These are phyloP conservation scores for Hirschfeldia incana DNA, from an alignment of 345 rosid species.

Conservation along the genomic window DNA sequence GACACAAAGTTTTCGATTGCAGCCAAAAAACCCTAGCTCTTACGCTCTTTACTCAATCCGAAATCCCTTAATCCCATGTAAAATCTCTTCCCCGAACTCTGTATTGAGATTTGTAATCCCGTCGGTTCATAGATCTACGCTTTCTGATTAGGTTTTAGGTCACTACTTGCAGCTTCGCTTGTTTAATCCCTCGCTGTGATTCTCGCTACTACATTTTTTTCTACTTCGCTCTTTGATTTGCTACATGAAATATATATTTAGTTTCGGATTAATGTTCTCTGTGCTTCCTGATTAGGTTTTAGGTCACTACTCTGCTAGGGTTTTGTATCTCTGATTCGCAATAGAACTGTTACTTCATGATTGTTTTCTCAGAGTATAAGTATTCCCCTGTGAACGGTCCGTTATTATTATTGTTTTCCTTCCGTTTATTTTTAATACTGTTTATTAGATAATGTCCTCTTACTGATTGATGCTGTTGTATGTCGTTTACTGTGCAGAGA, in stretches of 20 bases:
- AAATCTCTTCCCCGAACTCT: not conserved
- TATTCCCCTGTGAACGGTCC: not conserved
- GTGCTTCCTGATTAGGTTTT: not conserved
- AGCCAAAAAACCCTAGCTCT: conserved; percentile 41
- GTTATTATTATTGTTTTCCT: not conserved
- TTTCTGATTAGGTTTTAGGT: conserved; percentile 20
- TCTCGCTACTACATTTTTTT: not conserved
- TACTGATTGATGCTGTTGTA: not conserved
- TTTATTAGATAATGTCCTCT: not conserved
- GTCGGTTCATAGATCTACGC: conserved; percentile 30
- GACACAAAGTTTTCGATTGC: not conserved
- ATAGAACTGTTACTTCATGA: too few relatives aligned
- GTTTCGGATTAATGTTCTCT: not conserved
- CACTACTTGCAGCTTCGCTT: not conserved
- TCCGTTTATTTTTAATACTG: too few relatives aligned
- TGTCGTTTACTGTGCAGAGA: conserved; percentile 33
- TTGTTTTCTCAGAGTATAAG: too few relatives aligned
- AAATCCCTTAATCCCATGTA: conserved; percentile 27
- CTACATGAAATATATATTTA: not conserved
- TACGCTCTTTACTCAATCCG: not conserved
- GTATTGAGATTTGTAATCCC: conserved; percentile 3
- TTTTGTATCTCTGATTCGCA: too few relatives aligned
- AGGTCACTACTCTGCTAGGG: too few relatives aligned
- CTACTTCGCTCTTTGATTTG: not conserved
- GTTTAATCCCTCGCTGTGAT: not conserved